phyloP scores from a whole-genome alignment of 176 grass and related monocot genomes.

The Themeda triandra region DNA sequence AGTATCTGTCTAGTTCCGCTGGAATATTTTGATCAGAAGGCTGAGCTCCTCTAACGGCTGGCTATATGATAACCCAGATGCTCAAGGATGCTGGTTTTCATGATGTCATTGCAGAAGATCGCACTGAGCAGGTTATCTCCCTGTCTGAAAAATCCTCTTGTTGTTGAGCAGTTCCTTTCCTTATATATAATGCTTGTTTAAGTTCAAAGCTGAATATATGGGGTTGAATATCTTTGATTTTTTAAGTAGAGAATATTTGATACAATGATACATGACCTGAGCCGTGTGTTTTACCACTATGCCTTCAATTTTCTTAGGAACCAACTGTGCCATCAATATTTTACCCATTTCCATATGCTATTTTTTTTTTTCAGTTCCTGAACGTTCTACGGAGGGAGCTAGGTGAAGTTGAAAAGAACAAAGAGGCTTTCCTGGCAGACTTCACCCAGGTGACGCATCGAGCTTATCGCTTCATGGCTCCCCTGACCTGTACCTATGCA shows the following conservation, averaged over 20 bases:
- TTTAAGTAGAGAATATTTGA: background rate
- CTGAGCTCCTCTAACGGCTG: background rate
- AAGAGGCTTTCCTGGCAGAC: conserved; percentile 69
- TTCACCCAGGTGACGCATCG: conserved; percentile 60
- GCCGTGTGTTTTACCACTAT: background rate
- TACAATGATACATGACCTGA: background rate
- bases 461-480: background rate
- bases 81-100: conserved; percentile 76
- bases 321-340: background rate
- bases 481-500: background rate
- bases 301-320: background rate
- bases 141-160: background rate
- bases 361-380: conserved; percentile 48
- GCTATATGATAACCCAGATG: conserved; percentile 48
- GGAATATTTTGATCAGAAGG: background rate
- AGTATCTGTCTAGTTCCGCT: background rate
- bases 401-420: conserved; percentile 62
- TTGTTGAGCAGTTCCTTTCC: background rate
- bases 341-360: background rate
- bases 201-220: background rate
- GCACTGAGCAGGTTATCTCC: conserved; percentile 71
- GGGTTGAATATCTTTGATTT: background rate
- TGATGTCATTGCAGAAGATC: conserved; percentile 75
- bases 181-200: background rate
- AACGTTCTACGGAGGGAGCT: conserved; percentile 79